Percentiles rank a stretch among this genome's conserved stretches.
phyloP scores from a whole-genome alignment of 179 eudicot species.

The Camellia oleifera region DNA sequence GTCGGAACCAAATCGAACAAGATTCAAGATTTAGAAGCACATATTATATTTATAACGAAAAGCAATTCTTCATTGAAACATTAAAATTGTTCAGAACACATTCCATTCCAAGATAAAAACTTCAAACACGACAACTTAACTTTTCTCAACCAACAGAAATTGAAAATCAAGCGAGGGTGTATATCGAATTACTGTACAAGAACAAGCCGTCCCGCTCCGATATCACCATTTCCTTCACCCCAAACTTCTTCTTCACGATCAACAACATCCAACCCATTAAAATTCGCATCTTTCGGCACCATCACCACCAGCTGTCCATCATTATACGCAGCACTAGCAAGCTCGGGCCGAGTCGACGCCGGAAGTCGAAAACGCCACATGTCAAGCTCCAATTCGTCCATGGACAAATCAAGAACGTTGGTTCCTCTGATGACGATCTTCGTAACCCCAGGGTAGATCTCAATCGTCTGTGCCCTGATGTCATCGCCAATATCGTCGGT shows the following conservation, averaged over 20 bases:
- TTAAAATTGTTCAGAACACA: slow-evolving; percentile 11
- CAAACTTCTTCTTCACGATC: slow-evolving; percentile 27
- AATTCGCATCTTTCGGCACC: slow-evolving; percentile 57
- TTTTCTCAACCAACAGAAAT: slow-evolving; percentile 6
- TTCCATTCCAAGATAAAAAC: not conserved
- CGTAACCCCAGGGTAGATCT: slow-evolving; percentile 78
- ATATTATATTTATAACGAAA: not conserved
- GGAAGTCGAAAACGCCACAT: slow-evolving; percentile 88
- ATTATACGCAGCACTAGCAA: slow-evolving; percentile 53
- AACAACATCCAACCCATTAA: slow-evolving; percentile 18
- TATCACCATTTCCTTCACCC: slow-evolving; percentile 36
- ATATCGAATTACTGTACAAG: slow-evolving; percentile 60
- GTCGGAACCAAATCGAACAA: not conserved
- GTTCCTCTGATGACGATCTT: slow-evolving; percentile 59
- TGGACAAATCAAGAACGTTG: slow-evolving; percentile 19
- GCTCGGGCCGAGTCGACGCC: slow-evolving; percentile 55
- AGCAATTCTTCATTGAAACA: slow-evolving; percentile 5
- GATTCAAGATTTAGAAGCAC: not conserved
- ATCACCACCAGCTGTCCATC: slow-evolving; percentile 80
- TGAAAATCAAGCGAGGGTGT: slow-evolving; percentile 10
- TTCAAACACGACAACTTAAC: slow-evolving; percentile 14
- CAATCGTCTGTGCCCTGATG: slow-evolving; percentile 53
- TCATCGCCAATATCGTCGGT: slow-evolving; percentile 39
- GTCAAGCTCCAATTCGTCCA: slow-evolving; percentile 60
- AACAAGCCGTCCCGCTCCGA: slow-evolving; percentile 51